These are phyloP conservation scores for Vigna hirtella DNA, from an alignment of 306 rosid species.

Conservation along the genomic window DNA sequence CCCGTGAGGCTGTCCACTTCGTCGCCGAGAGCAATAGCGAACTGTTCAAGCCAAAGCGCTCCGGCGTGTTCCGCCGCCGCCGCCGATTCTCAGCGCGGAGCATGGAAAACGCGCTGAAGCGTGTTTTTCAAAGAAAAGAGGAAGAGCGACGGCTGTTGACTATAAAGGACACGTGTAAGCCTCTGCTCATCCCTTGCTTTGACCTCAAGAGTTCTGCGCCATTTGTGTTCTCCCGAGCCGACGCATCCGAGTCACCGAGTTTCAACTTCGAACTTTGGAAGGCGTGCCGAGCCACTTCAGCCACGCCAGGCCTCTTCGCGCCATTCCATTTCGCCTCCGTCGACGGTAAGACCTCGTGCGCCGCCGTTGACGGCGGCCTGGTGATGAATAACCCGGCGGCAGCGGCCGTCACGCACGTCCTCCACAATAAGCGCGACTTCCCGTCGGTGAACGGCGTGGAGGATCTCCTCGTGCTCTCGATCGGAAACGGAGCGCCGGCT, in stretches of 20 bases:
- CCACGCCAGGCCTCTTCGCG: conserved; percentile 74
- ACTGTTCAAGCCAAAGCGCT: conserved; percentile 49
- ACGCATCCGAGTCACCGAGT: conserved; percentile 87
- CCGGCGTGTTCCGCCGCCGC: conserved; percentile 56
- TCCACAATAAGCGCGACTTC: conserved; percentile 91
- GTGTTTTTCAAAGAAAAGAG: conserved; percentile 54
- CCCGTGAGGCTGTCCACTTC: conserved; percentile 65
- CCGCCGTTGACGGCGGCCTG: conserved; percentile 87
- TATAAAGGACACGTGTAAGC: conserved; percentile 85
- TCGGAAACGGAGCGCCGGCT: conserved; percentile 73
- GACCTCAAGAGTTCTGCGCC: conserved; percentile 94
- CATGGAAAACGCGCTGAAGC: conserved; percentile 37
- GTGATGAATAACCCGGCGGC: conserved; percentile 96
- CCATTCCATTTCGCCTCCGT: conserved; percentile 73
- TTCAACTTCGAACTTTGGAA: conserved; percentile 94
- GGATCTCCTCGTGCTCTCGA: conserved; percentile 74
- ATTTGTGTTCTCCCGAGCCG: conserved; percentile 94
- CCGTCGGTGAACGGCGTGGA: conserved; percentile 85
- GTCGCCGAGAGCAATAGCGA: conserved; percentile 47
- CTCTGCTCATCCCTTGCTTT: conserved; percentile 87
- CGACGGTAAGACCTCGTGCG: conserved; percentile 80
- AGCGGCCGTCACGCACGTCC: conserved; percentile 89
- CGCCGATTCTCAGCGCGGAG: conserved; percentile 52
- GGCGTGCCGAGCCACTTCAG: conserved; percentile 87
- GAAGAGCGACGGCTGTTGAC: conserved; percentile 63